These are phyloP conservation scores for Yamagishiella unicocca DNA, from an alignment of 139 green algal species.

Conservation along the genomic window DNA sequence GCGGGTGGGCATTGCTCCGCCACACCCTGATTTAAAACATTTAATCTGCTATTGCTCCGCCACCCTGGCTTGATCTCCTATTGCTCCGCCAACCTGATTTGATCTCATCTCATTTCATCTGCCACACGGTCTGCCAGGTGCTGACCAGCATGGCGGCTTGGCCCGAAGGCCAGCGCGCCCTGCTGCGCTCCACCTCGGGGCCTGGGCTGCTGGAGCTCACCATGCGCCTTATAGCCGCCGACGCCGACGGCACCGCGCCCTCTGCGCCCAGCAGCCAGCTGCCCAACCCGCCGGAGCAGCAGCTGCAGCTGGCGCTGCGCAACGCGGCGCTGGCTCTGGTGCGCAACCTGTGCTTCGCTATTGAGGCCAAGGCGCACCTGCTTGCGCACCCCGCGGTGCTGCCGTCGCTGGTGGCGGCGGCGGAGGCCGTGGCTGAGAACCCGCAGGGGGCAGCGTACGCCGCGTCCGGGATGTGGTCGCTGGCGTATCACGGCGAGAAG, in stretches of 20 bases:
- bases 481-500: conserved; percentile 70
- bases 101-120: no score
- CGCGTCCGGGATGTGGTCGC: conserved; percentile 64
- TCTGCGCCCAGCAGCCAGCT: not conserved
- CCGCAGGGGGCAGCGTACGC: conserved; percentile 57
- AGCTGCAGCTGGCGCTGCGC: conserved; percentile 25
- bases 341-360: conserved; percentile 69
- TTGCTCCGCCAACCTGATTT: no score
- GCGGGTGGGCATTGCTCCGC: no score
- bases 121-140: no score
- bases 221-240: not conserved
- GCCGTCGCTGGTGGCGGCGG: conserved; percentile 64
- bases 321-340: conserved; percentile 61
- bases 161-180: conserved; percentile 54
- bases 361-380: conserved; percentile 63
- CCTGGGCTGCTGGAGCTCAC: conserved; percentile 58
- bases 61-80: no score
- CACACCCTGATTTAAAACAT: no score
- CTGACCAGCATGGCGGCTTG: conserved; percentile 57
- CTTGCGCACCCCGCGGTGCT: conserved; percentile 62
- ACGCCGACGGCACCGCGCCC: not conserved
- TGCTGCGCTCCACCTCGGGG: conserved; percentile 49
- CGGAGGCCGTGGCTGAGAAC: conserved; percentile 47
- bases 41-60: no score
- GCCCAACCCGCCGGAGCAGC: conserved; percentile 23